Evolutionary conservation across 1,284 basidiomycete genomes (phyloP), one percentile per base, ranked within the genome.

Genomic region (Ustilago sp.): DNA sequence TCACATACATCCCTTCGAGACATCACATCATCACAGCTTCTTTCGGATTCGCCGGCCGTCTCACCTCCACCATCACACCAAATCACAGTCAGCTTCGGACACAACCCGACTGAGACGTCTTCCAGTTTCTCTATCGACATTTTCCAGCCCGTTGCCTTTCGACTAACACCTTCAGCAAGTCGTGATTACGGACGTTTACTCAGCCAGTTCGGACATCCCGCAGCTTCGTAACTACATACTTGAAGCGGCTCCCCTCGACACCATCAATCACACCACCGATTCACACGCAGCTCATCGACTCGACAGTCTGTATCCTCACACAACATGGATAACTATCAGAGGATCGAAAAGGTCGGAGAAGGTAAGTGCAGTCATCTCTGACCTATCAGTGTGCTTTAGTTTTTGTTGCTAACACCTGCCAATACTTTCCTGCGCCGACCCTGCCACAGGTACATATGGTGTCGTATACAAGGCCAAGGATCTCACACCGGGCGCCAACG

Each of bases 391-490:
- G n/a, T 19, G 43, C 43, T 45, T 45, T 4, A 0, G n/a, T 19
- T 19, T n/a, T 45, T 11, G 7, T 61, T 50, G 15, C 34, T 6
- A 59, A n/a, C 19, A n/a, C 7, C 23, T 28, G 23, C 23, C 23
- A 28, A 28, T 28, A 28, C 23, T 28, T 28, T 19, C n/a, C 28
- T 12, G 48, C 15, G 8, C 15, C 28, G 28, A 13, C n/a, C 23
- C 19, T 38, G 28, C 31, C 43, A 58, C 80, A 98, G 96, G 96
- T 82, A 99, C 97, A 53, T 99, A 99, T 82, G 97, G 97, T 75
- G 96, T 98, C 63, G 96, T 99, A 19, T 98, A 98, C 90, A 81
- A 87, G 66, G 81, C 83, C 7, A 77, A 75, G 58, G 86, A 87
- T 79, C 74, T 82, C 60, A 86, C 83, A 91, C 87, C 90, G 94